Percentiles rank a stretch among this genome's conserved stretches.
Evolutionary conservation across 441 rosid genomes (phyloP).

Genomic region (Eugenia klotzschiana): DNA sequence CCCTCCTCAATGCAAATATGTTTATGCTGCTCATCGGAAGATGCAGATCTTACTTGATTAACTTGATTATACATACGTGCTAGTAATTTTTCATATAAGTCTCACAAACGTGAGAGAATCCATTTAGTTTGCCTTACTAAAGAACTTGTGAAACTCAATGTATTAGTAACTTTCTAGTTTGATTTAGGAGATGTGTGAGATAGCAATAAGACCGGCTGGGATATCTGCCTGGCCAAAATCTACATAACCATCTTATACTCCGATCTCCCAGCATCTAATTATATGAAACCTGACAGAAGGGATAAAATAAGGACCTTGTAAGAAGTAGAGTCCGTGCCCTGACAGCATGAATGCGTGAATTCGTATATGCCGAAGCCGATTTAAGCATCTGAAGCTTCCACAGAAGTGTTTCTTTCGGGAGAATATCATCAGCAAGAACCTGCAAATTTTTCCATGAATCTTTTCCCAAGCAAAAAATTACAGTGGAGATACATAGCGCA

Average conservation of each 20-base stretch:
- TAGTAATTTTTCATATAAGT: neutral
- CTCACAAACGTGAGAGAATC: neutral
- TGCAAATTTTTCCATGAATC: slow-evolving; percentile 16
- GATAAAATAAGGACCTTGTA: slow-evolving; percentile 22
- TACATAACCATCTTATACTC: neutral
- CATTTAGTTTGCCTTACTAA: neutral
- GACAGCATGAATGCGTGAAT: slow-evolving; percentile 39
- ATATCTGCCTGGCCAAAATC: neutral
- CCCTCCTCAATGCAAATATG: neutral
- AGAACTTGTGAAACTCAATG: neutral
- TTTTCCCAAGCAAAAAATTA: neutral
- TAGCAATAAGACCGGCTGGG: neutral
- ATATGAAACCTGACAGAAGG: neutral
- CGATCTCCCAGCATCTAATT: neutral
- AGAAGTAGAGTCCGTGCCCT: slow-evolving; percentile 42
- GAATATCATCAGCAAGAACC: slow-evolving; percentile 33
- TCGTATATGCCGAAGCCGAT: slow-evolving; percentile 32
- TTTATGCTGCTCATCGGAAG: neutral
- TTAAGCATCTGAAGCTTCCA: slow-evolving; percentile 54
- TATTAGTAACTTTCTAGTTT: neutral
- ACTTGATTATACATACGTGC: neutral
- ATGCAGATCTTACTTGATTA: neutral
- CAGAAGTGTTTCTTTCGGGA: slow-evolving; percentile 35
- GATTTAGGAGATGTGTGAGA: neutral
- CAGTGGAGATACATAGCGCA: neutral